phyloP scores from a whole-genome alignment of 352 stramenopile genomes.

The Phytopythium vexans region DNA sequence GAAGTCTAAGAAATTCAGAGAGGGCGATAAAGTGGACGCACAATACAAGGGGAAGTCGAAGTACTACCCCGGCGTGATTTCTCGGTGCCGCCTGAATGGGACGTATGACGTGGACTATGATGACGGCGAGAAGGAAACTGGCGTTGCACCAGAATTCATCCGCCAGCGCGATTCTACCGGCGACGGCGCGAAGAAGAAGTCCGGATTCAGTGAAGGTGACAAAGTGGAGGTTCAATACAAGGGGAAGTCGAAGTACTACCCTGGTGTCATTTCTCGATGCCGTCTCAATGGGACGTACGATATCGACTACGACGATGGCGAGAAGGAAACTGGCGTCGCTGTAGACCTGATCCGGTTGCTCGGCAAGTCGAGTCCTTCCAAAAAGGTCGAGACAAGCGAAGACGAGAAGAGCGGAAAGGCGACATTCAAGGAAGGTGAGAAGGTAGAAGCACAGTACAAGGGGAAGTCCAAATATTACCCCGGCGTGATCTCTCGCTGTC shows the following conservation, averaged over 20 bases:
- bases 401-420: conserved; percentile 4
- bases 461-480: conserved; percentile 46
- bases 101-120: conserved; percentile 25
- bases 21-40: conserved; percentile 13
- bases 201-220: conserved; percentile 17
- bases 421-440: conserved; percentile 22
- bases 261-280: conserved; percentile 36
- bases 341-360: conserved; percentile 26
- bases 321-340: conserved; percentile 28
- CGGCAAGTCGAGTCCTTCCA: background rate
- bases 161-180: conserved; percentile 21
- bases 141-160: conserved; percentile 6
- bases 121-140: conserved; percentile 15
- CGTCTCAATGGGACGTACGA: conserved; percentile 38
- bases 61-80: conserved; percentile 44
- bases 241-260: conserved; percentile 53
- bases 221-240: conserved; percentile 38
- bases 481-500: conserved; percentile 40
- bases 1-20: background rate
- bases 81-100: conserved; percentile 18
- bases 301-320: conserved; percentile 59
- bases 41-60: conserved; percentile 36
- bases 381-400: conserved; percentile 4
- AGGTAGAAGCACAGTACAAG: conserved; percentile 36
- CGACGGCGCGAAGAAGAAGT: conserved; percentile 8